Evolutionary conservation across 116 monocot genomes (phyloP).

Genomic region (Posidonia oceanica): DNA sequence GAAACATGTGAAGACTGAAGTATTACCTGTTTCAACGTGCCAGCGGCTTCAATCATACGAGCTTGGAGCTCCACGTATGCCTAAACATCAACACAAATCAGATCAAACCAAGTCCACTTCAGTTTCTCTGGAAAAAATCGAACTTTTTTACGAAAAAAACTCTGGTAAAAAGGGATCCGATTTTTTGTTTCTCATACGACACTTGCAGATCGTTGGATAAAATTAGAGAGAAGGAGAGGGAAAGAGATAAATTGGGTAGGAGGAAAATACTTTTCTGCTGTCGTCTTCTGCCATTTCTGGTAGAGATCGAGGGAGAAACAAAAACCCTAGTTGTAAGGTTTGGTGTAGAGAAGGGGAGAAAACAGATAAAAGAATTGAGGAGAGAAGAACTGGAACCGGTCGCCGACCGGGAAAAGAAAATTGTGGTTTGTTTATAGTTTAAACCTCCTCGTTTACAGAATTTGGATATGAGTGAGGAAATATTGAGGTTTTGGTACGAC

Average conservation of each 20-base stretch:
- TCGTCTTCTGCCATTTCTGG: constrained; percentile 38
- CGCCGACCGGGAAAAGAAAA: too few species aligned
- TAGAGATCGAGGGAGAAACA: background rate
- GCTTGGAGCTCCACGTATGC: constrained; percentile 60
- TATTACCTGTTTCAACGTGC: constrained; percentile 36
- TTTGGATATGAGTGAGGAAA: too few species aligned
- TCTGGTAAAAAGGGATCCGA: background rate
- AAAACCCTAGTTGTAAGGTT: constrained; percentile 2
- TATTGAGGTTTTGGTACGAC: too few species aligned
- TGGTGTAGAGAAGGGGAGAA: background rate
- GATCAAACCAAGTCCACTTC: background rate
- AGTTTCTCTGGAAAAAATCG: background rate
- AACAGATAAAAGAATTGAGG: background rate
- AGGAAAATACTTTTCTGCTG: constrained; percentile 18
- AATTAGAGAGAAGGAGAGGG: background rate
- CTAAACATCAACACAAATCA: constrained; percentile 8
- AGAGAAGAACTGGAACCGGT: background rate
- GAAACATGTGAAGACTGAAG: background rate
- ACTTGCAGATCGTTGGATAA: background rate
- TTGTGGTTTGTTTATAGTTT: too few species aligned
- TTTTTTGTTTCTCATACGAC: background rate
- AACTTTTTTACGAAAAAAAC: background rate
- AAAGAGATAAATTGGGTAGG: background rate
- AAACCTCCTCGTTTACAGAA: too few species aligned
- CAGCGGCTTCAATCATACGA: constrained; percentile 56